phyloP scores from a whole-genome alignment of 2,329 filamentous ascomycete genomes.

The Sclerotiophoma versabilis region DNA sequence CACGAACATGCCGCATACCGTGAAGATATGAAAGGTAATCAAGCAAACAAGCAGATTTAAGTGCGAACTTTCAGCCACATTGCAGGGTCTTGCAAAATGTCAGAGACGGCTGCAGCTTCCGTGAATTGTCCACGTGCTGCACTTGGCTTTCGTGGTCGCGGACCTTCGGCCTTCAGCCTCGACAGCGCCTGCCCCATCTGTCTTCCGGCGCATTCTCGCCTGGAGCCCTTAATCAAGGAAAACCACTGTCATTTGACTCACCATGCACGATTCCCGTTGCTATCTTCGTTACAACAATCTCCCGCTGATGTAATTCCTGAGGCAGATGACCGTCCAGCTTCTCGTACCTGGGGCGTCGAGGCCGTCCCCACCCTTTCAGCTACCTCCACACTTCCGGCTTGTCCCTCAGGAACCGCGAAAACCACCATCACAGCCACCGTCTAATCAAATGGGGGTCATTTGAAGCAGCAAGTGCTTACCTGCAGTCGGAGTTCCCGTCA shows the following conservation, averaged over 20 bases:
- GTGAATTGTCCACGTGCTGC: conserved; percentile 7
- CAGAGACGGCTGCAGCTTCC: neutral
- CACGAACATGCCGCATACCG: neutral
- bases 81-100: neutral
- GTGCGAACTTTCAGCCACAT: neutral
- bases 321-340: conserved; percentile 42
- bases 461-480: conserved; percentile 23
- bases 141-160: conserved; percentile 7
- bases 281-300: conserved; percentile 25
- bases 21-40: neutral
- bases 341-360: conserved; percentile 31
- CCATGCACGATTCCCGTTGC: conserved; percentile 19
- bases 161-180: conserved; percentile 28
- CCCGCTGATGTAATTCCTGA: conserved; percentile 31
- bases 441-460: conserved; percentile 35
- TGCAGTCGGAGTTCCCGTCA: conserved; percentile 26
- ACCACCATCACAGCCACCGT: conserved; percentile 34
- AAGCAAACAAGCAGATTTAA: neutral
- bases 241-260: conserved; percentile 28
- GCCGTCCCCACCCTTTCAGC: conserved; percentile 25
- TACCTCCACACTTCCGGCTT: conserved; percentile 33
- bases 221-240: neutral
- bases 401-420: conserved; percentile 25
- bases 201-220: conserved; percentile 19
- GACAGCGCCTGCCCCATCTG: conserved; percentile 21